These are phyloP conservation scores for Clausena lansium DNA, from an alignment of 345 rosid species.

Conservation along the genomic window DNA sequence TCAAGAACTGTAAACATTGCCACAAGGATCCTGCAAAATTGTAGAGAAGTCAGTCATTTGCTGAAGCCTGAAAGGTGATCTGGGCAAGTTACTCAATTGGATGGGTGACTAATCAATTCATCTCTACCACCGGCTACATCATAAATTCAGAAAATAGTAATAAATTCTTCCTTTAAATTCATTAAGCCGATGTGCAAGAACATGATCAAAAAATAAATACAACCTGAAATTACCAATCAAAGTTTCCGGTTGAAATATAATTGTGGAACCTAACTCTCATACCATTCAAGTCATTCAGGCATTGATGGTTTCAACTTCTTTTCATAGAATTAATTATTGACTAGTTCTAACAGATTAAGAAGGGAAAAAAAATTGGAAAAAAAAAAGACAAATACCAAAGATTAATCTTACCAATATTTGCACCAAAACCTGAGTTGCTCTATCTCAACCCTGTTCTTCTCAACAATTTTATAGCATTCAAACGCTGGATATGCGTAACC, in stretches of 20 bases:
- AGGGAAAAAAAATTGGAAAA: too few species aligned
- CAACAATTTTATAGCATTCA: conserved; percentile 79
- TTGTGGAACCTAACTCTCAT: neutral
- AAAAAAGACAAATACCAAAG: neutral
- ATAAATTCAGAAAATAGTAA: neutral
- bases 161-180: neutral
- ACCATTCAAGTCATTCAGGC: neutral
- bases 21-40: conserved; percentile 69
- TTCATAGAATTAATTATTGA: neutral
- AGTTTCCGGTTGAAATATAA: neutral
- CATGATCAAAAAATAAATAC: neutral
- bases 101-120: too few species aligned
- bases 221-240: neutral
- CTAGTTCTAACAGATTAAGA: neutral
- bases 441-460: conserved; percentile 73
- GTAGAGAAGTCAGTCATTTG: neutral
- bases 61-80: too few species aligned
- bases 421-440: conserved; percentile 94
- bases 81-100: neutral
- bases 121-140: neutral
- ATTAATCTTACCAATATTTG: conserved; percentile 68
- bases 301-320: neutral
- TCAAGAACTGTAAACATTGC: conserved; percentile 69
- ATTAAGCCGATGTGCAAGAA: neutral
- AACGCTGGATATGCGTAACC: conserved; percentile 96